A percentile compares a stretch with the other conserved stretches of the same genome.
These are phyloP conservation scores for Phaeosphaeria sp. DNA, from an alignment of 2,329 filamentous ascomycete genomes.

Conservation along the genomic window DNA sequence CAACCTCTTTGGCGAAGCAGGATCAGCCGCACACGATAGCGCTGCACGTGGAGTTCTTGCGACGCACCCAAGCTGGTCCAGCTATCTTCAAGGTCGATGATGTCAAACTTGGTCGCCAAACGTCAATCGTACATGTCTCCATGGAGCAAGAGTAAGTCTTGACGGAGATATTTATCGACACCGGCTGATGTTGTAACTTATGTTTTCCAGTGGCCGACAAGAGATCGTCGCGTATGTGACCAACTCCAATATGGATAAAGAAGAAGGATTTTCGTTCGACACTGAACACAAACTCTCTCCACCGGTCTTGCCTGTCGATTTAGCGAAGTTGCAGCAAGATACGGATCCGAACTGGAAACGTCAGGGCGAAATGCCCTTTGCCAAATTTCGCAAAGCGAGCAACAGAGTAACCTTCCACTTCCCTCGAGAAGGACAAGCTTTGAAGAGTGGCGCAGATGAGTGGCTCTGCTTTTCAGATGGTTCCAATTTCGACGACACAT, in stretches of 20 bases:
- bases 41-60: conserved; percentile 70
- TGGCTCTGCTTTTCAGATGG: conserved; percentile 70
- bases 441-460: conserved; percentile 61
- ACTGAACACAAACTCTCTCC: conserved; percentile 63
- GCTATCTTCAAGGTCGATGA: conserved; percentile 66
- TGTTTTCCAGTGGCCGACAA: conserved; percentile 51
- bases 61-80: conserved; percentile 65
- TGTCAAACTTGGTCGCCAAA: conserved; percentile 68
- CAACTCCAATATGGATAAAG: conserved; percentile 65
- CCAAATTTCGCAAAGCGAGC: conserved; percentile 57
- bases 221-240: conserved; percentile 71
- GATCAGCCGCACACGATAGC: conserved; percentile 69
- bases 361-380: conserved; percentile 52
- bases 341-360: conserved; percentile 57
- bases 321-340: conserved; percentile 51
- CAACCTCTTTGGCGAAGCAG: conserved; percentile 61
- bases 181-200: neutral
- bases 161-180: neutral
- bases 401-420: conserved; percentile 60
- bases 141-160: conserved; percentile 55
- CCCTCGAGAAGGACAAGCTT: conserved; percentile 54
- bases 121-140: conserved; percentile 68
- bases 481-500: conserved; percentile 68
- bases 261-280: conserved; percentile 63
- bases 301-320: conserved; percentile 49